Percentiles rank a stretch among this genome's conserved stretches.
Conservation (phyloP, 805 yeast species). For the Wickerhamomyces hampshirensis region DNA sequence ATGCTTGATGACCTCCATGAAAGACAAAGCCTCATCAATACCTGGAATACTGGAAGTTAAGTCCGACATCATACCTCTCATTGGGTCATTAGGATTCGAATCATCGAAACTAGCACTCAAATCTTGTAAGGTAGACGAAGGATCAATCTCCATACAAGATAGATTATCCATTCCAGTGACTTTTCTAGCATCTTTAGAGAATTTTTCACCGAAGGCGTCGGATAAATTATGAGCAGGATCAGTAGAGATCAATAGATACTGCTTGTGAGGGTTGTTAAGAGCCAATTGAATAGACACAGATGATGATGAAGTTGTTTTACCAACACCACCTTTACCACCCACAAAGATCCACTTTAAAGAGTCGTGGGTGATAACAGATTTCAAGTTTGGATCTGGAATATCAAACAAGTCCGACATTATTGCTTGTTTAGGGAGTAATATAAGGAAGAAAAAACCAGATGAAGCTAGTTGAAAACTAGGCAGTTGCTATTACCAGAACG, state of each 20-base stretch:
- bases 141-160: constrained; percentile 98
- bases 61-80: constrained; percentile 76
- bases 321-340: constrained; percentile 99
- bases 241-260: constrained; percentile 85
- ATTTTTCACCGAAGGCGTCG: constrained; percentile 97
- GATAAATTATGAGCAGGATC: constrained; percentile 98
- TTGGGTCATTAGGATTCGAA: constrained; percentile 43
- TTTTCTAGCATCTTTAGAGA: constrained; percentile 92
- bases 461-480: no score
- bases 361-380: constrained; percentile 60
- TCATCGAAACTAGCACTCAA: constrained; percentile 49
- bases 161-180: constrained; percentile 87
- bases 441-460: no score
- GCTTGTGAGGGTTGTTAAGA: constrained; percentile 67
- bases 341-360: constrained; percentile 93
- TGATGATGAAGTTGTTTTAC: constrained; percentile 96
- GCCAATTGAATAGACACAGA: constrained; percentile 95
- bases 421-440: no score
- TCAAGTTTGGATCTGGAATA: constrained; percentile 58
- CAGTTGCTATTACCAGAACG: no score
- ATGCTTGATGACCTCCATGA: constrained; percentile 97
- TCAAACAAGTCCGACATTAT: constrained; percentile 23
- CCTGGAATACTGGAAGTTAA: constrained; percentile 96
- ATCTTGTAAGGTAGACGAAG: constrained; percentile 89
- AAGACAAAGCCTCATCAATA: constrained; percentile 95